Conservation (phyloP, 257 asterid species). For the Datura wrightii region DNA sequence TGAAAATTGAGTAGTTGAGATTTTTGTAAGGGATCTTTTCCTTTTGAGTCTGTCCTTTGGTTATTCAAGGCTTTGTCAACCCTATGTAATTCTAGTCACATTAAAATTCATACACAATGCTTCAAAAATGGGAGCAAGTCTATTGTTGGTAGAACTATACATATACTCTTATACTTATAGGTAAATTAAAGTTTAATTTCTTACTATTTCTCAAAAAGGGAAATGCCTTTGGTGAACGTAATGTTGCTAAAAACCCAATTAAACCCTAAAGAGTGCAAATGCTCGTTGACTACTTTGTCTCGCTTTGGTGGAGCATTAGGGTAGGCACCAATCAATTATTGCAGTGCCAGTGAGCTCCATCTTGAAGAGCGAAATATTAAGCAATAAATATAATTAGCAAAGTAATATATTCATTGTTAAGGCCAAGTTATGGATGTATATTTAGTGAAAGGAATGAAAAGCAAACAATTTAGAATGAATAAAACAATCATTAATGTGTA, state of each 20-base stretch:
- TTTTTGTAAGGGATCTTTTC: neutral
- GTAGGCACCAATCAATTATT: neutral
- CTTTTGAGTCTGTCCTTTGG: neutral
- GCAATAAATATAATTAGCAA: slow-evolving; percentile 9
- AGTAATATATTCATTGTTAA: slow-evolving; percentile 14
- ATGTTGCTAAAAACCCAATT: neutral
- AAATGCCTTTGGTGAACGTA: neutral
- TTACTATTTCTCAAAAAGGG: neutral
- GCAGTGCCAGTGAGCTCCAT: neutral
- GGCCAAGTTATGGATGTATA: neutral
- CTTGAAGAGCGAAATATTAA: neutral
- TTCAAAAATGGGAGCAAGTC: neutral
- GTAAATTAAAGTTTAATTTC: neutral
- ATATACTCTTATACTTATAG: neutral
- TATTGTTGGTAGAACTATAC: neutral
- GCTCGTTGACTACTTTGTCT: slow-evolving; percentile 24
- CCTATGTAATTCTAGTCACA: neutral
- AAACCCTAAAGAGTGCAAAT: neutral
- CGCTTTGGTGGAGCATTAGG: neutral
- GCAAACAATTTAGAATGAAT: neutral
- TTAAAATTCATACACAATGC: neutral
- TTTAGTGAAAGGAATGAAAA: slow-evolving; percentile 17
- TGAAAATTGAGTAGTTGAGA: neutral
- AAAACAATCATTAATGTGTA: slow-evolving; percentile 12
- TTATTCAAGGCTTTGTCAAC: neutral